These are phyloP conservation scores for Ballota nigra DNA, from an alignment of 257 asterid genomes.

Conservation along the genomic window DNA sequence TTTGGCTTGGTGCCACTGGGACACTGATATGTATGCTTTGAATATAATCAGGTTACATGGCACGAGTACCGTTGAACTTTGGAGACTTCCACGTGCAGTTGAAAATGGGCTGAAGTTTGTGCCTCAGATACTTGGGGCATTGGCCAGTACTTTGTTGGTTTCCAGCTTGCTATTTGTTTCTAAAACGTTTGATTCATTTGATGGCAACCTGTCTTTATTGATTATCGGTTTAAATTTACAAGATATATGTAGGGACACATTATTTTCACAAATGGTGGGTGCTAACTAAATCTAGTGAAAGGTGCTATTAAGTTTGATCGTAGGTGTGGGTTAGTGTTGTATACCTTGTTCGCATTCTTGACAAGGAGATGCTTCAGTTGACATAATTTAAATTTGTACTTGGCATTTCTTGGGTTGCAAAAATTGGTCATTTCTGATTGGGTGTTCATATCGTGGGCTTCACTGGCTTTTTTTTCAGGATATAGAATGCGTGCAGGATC, in stretches of 20 bases:
- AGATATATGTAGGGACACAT: conserved; percentile 22
- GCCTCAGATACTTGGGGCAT: conserved; percentile 10
- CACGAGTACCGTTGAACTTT: conserved; percentile 5
- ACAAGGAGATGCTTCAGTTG: conserved; percentile 48
- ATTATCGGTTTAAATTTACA: conserved; percentile 24
- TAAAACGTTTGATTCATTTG: conserved; percentile 8
- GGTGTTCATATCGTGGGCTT: conserved; percentile 57
- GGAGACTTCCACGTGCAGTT: conserved; percentile 27
- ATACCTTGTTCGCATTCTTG: conserved; percentile 38
- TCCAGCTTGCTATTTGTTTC: conserved; percentile 11
- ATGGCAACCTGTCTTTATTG: conserved; percentile 14
- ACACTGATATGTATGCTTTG: conserved; percentile 19
- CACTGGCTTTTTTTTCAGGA: conserved; percentile 82
- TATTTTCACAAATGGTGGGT: conserved; percentile 23
- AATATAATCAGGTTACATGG: too few species aligned
- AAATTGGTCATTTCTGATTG: conserved; percentile 41
- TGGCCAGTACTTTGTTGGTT: conserved; percentile 1
- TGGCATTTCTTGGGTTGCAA: conserved; percentile 46
- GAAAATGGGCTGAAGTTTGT: conserved; percentile 24
- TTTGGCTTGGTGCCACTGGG: conserved; percentile 24
- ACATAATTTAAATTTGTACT: conserved; percentile 43
- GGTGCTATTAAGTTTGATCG: conserved; percentile 23
- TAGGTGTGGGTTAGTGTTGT: conserved; percentile 34
- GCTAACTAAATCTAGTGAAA: conserved; percentile 28
- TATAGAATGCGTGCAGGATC: conserved; percentile 81